phyloP scores from a whole-genome alignment of 1,139 yeast genomes.

The Chernovozyma sophiae-reginae region DNA sequence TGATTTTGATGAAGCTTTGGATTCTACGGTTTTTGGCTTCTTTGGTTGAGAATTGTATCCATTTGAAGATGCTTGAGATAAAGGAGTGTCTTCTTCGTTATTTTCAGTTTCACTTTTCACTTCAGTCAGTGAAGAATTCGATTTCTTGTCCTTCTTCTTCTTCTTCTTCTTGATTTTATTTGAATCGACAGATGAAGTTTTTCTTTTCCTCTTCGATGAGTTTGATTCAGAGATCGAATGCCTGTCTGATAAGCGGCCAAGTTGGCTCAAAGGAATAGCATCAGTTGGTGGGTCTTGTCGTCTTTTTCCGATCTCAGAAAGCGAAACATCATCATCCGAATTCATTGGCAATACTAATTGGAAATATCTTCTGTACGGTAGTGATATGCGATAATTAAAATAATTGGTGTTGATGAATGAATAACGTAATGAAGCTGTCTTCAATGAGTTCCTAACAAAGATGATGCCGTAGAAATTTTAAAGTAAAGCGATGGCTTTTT shows the following conservation, averaged over 20 bases:
- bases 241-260: neutral
- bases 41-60: neutral
- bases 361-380: neutral
- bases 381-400: too few species aligned
- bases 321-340: conserved; percentile 8
- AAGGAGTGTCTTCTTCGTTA: neutral
- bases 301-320: conserved; percentile 5
- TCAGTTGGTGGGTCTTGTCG: conserved; percentile 3
- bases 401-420: too few species aligned
- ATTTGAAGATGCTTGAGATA: neutral
- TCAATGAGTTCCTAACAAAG: too few species aligned
- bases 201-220: neutral
- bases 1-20: neutral
- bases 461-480: too few species aligned
- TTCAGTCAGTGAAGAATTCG: neutral
- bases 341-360: conserved; percentile 2
- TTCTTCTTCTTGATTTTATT: conserved; percentile 1
- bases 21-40: neutral
- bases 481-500: too few species aligned
- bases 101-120: neutral
- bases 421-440: too few species aligned
- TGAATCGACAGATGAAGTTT: neutral
- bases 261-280: conserved; percentile 2
- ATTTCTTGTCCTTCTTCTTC: neutral
- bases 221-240: neutral